A percentile compares a stretch with the other conserved stretches of the same genome.
These are phyloP conservation scores for Cystoderma amianthinum DNA, from an alignment of 768 basidiomycete genomes.

Conservation along the genomic window DNA sequence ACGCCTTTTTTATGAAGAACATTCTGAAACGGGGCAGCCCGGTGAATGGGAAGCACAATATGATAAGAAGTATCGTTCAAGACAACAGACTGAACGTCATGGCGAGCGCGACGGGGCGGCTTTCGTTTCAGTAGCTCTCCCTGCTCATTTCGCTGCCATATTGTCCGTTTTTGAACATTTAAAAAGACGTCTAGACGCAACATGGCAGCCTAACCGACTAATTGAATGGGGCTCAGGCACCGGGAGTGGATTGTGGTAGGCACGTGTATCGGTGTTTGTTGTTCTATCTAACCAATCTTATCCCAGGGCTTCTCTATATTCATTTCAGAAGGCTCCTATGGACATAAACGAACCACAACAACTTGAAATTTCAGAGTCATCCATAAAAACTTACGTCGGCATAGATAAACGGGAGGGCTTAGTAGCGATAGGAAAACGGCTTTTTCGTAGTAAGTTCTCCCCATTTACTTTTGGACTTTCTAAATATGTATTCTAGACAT, in stretches of 20 bases:
- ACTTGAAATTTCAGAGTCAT: conserved; percentile 37
- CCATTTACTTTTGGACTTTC: not conserved
- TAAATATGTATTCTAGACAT: conserved; percentile 27
- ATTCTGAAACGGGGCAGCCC: conserved; percentile 15
- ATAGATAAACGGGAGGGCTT: conserved; percentile 77
- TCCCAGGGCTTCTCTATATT: conserved; percentile 57
- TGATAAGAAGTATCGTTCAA: conserved; percentile 53
- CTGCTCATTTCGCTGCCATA: conserved; percentile 80
- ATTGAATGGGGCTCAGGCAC: conserved; percentile 84
- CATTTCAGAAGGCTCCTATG: conserved; percentile 43
- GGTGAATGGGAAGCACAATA: conserved; percentile 51
- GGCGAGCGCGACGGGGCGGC: conserved; percentile 71
- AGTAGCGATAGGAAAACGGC: conserved; percentile 54
- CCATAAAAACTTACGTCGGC: conserved; percentile 56
- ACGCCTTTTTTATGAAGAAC: conserved; percentile 51
- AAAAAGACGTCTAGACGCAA: conserved; percentile 53
- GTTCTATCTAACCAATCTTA: conserved; percentile 7
- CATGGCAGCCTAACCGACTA: conserved; percentile 54
- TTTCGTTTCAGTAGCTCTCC: conserved; percentile 81
- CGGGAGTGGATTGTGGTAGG: conserved; percentile 80
- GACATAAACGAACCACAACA: conserved; percentile 20
- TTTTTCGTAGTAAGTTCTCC: conserved; percentile 43
- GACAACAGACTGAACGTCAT: conserved; percentile 50
- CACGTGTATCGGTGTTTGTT: conserved; percentile 4
- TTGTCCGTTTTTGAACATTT: conserved; percentile 65